A percentile compares a stretch with the other conserved stretches of the same genome.
These are phyloP conservation scores for Schizopora paradoxa DNA, from an alignment of 1,284 basidiomycete species.

Conservation along the genomic window DNA sequence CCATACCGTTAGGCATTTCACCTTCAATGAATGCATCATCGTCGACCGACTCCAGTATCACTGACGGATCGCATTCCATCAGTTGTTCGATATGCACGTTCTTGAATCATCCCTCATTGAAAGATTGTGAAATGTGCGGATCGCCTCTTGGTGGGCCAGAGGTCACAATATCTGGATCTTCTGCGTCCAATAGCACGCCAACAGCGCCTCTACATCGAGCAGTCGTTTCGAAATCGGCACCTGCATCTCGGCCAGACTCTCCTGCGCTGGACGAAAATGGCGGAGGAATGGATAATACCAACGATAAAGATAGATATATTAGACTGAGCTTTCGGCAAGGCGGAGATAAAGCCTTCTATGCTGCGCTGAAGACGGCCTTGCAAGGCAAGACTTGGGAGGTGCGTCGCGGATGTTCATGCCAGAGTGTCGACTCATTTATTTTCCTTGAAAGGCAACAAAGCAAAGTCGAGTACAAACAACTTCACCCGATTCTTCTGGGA, in stretches of 20 bases:
- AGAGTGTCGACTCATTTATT: constrained; percentile 17
- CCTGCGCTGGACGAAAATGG: constrained; percentile 41
- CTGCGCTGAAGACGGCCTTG: constrained; percentile 71
- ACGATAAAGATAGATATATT: constrained; percentile 38
- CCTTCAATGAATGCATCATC: constrained; percentile 15
- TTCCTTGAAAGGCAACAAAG: constrained; percentile 18
- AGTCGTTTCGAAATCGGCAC: constrained; percentile 48
- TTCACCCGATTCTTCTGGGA: no score
- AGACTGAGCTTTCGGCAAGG: constrained; percentile 89
- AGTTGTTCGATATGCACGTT: constrained; percentile 90
- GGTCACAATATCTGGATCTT: neutral
- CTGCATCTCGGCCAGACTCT: constrained; percentile 50
- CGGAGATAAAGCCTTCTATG: constrained; percentile 84
- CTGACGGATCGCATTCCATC: constrained; percentile 28
- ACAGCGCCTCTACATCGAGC: constrained; percentile 21
- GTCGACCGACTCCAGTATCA: constrained; percentile 21
- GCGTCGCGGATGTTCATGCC: constrained; percentile 20
- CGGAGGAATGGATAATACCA: constrained; percentile 25
- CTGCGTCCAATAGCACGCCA: constrained; percentile 12
- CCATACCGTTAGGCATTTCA: neutral
- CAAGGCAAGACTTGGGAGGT: constrained; percentile 82
- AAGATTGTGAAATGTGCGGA: constrained; percentile 84
- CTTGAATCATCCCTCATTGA: constrained; percentile 76
- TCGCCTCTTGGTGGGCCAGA: constrained; percentile 44
- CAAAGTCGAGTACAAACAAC: constrained; percentile 27